Percentiles rank a stretch among this genome's conserved stretches.
Evolutionary conservation across 2,329 filamentous ascomycete species (phyloP).

Genomic region (Cladosporium sp.): DNA sequence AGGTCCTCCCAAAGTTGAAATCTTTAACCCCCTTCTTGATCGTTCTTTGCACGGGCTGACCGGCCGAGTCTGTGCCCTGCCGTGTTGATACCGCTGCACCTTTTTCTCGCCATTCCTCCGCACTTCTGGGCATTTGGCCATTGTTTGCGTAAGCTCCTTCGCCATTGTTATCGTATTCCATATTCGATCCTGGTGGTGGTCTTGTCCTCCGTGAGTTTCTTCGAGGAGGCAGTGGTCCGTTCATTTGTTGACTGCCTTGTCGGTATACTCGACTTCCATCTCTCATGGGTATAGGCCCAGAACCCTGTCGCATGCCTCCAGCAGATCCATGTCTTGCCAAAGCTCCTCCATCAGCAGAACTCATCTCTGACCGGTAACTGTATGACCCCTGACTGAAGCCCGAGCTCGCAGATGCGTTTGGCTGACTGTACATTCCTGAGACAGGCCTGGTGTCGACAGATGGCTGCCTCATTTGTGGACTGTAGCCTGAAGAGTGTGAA

Average conservation of each 20-base stretch:
- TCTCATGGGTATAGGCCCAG: constrained; percentile 61
- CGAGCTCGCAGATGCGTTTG: constrained; percentile 50
- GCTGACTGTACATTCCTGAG: constrained; percentile 51
- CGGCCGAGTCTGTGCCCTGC: constrained; percentile 76
- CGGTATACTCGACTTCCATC: constrained; percentile 71
- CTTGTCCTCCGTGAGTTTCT: constrained; percentile 68
- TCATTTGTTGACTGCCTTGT: constrained; percentile 55
- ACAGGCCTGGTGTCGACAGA: constrained; percentile 38
- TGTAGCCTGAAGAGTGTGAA: constrained; percentile 24
- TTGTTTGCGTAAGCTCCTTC: constrained; percentile 37
- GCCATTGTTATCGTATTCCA: constrained; percentile 26
- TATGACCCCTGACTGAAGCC: constrained; percentile 45
- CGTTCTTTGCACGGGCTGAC: constrained; percentile 75
- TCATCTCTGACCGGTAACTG: constrained; percentile 49
- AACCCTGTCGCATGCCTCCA: constrained; percentile 58
- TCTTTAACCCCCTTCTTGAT: constrained; percentile 98
- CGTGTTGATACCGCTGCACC: constrained; percentile 84
- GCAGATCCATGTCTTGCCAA: constrained; percentile 61
- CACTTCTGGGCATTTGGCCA: constrained; percentile 62
- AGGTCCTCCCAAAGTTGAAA: constrained; percentile 85
- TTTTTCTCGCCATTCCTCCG: constrained; percentile 91
- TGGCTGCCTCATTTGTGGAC: constrained; percentile 29
- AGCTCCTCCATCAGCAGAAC: constrained; percentile 30
- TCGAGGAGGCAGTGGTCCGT: constrained; percentile 67
- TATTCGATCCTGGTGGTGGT: constrained; percentile 24